Base-by-base conservation (phyloP, 192 early-diverging fungal species). In the Linnemannia hyalina region DNA sequence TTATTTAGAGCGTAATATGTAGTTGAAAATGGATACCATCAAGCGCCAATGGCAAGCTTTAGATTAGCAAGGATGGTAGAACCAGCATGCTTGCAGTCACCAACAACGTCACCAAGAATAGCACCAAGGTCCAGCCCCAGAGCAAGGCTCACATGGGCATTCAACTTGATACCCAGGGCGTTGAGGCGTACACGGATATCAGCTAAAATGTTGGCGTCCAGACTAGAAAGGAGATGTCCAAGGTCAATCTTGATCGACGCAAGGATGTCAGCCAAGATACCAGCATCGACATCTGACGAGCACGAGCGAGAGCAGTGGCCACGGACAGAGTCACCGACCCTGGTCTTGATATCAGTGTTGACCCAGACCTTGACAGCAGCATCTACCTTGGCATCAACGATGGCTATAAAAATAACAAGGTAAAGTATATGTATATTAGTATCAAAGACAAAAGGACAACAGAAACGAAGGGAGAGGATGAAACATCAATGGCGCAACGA, bases 321-420 rank as follows among this genome's bases (percentile, higher is more conserved):
- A 4, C 23, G 77, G 1, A 78, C 77, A 42, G 65, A 18, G 7
- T 78, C 47, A 26, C 49, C 68, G 49, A 78, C 57, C 29, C 36
- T 68, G 44, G 77, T 23, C 46, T 42, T 78, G 77, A 78, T 70
- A 15, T 68, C 68, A 3, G 69, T 8, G 49, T 78, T 78, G 32
- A 78, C 77, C 32, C 49, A 78, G 68, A 70, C 77, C 68, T 78
- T 71, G 68, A 78, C 68, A 16, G 29, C 36, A 23, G 77, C 77
- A 78, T 78, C 77, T 2, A 78, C 69, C 68, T 54, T 70, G 29
- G 47, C 77, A 70, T 78, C 36, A 16, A 78, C 77, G 5, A 78
- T 70, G 29, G 77, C 77, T 78, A 52, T 32, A 69, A 54, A 1
- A 69, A n/a, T 13, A 49, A 40, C 9, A 40, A 40, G 38, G 38